phyloP scores from a whole-genome alignment of 495 filamentous ascomycete species.

The Pseudevernia furfuracea region DNA sequence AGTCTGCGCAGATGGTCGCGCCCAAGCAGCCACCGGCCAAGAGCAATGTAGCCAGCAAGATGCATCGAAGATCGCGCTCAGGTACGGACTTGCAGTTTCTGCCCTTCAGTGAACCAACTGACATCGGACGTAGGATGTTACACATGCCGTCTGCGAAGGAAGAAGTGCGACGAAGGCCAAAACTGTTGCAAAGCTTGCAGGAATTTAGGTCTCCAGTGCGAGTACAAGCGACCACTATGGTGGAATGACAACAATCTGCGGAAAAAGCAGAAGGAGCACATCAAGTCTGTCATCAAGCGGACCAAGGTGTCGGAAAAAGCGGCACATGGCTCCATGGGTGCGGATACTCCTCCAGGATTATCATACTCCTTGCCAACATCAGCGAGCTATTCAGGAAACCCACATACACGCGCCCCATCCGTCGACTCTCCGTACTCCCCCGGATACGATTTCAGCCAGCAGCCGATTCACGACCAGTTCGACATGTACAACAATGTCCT shows the following conservation, averaged over 20 bases:
- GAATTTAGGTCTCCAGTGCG: constrained; percentile 76
- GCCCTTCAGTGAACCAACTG: not conserved
- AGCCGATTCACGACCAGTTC: constrained; percentile 48
- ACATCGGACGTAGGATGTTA: constrained; percentile 66
- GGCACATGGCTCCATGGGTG: constrained; percentile 37
- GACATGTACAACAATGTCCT: constrained; percentile 47
- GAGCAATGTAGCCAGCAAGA: constrained; percentile 61
- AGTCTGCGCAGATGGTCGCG: constrained; percentile 35
- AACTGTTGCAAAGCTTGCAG: constrained; percentile 82
- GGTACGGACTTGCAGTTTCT: constrained; percentile 48
- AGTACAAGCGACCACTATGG: constrained; percentile 96
- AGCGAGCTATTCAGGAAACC: constrained; percentile 63
- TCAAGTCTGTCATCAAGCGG: constrained; percentile 95
- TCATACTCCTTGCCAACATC: constrained; percentile 77
- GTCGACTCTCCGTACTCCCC: constrained; percentile 69
- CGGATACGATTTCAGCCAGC: constrained; percentile 68
- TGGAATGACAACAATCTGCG: constrained; percentile 88
- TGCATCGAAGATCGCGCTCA: constrained; percentile 88
- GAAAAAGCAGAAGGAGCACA: constrained; percentile 78
- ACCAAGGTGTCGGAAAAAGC: constrained; percentile 88
- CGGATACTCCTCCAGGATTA: constrained; percentile 65
- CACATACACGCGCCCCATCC: constrained; percentile 63
- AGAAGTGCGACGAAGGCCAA: constrained; percentile 96
- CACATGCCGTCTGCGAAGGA: constrained; percentile 86
- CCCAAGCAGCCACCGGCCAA: constrained; percentile 41